Conservation (phyloP, 129 eudicot species). For the Rutidosis leptorrhynchoides region DNA sequence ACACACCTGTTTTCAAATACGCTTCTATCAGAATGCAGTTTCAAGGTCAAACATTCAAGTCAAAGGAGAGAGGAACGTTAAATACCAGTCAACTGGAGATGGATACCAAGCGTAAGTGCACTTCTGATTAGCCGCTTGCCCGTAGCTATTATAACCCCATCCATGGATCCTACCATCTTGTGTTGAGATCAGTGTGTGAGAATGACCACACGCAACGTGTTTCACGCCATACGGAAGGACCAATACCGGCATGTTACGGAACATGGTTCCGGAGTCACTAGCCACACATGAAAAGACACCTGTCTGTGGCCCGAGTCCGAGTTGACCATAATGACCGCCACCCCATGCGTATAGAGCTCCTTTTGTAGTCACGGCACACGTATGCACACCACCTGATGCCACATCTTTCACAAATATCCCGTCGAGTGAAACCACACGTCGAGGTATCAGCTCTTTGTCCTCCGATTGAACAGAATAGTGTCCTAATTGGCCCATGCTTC, state of each 20-base stretch:
- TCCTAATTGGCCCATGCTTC: conserved; percentile 96
- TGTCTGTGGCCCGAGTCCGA: conserved; percentile 84
- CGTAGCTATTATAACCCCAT: conserved; percentile 97
- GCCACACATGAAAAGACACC: conserved; percentile 59
- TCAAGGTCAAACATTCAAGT: conserved; percentile 12
- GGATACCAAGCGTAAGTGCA: conserved; percentile 98
- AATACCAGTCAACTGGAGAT: conserved; percentile 96
- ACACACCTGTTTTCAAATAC: conserved; percentile 65
- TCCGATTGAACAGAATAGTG: conserved; percentile 89
- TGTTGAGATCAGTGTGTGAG: conserved; percentile 82
- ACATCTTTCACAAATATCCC: conserved; percentile 58
- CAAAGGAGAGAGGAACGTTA: conserved; percentile 4
- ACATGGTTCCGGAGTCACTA: conserved; percentile 59
- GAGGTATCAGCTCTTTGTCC: conserved; percentile 81
- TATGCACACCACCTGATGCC: conserved; percentile 93
- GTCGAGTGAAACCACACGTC: conserved; percentile 88
- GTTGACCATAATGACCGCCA: conserved; percentile 85
- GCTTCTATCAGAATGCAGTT: conserved; percentile 15
- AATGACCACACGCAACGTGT: conserved; percentile 90
- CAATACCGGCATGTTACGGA: conserved; percentile 79
- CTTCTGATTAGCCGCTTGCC: conserved; percentile 93
- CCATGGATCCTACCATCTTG: conserved; percentile 90
- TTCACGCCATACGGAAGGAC: conserved; percentile 72
- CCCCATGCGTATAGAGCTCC: conserved; percentile 98
- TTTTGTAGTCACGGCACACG: conserved; percentile 76